Evolutionary conservation across 345 rosid species (phyloP).

Genomic region (Corchorus olitorius): DNA sequence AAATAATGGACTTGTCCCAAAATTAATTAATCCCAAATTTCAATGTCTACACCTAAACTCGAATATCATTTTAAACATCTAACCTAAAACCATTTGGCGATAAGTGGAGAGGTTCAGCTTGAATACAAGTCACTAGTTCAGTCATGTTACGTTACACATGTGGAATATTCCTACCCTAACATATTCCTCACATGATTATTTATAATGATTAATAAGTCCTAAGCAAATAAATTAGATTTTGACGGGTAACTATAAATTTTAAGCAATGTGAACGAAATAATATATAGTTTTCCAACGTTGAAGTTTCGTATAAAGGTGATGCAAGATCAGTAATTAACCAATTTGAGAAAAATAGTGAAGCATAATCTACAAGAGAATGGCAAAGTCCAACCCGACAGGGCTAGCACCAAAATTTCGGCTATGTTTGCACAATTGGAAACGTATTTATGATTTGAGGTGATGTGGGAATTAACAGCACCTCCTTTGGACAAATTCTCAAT

Average conservation of each 20-base stretch:
- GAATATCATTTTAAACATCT: no score
- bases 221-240: constrained; percentile 4
- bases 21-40: no score
- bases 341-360: neutral
- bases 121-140: no score
- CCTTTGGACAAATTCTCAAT: neutral
- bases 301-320: neutral
- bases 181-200: neutral
- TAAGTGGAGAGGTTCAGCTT: no score
- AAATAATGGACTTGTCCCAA: no score
- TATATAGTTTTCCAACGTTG: neutral
- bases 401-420: neutral
- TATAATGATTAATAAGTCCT: neutral
- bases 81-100: no score
- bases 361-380: neutral
- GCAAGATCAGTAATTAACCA: neutral
- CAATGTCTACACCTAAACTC: no score
- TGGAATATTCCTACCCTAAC: no score
- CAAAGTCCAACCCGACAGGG: neutral
- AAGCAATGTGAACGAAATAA: neutral
- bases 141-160: no score
- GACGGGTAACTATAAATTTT: neutral
- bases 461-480: neutral
- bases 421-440: neutral
- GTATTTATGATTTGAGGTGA: neutral